Evolutionary conservation across 495 filamentous ascomycete species (phyloP), one percentile per base, ranked within the genome.

Genomic region (Aspergillus funiculosus): DNA sequence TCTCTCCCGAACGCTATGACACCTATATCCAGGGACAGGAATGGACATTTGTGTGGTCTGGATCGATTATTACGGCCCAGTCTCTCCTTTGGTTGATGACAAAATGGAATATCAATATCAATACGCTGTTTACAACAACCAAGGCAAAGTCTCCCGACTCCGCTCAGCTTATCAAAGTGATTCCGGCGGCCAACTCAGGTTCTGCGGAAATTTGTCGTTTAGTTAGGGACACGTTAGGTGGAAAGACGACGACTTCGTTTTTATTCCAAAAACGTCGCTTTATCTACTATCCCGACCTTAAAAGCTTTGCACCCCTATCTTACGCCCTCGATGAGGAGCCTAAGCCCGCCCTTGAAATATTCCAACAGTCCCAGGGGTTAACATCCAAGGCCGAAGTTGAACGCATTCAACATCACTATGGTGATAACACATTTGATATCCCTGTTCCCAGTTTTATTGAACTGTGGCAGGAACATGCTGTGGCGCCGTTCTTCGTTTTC

Each of bases 401-500:
- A 34, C 75, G 80, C 30, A 68, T 97, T 21, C 80, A 87, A 52
- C 80, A 95, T 54, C 88, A 99, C 68, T 99, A 95, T 76, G 92
- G 92, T 43, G 80, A 85, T 45, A 99, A 99, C 64, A 91, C 85
- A 14, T 99, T 97, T 61, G 92, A 99, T 56, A 97, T 99, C 41
- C 92, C 92, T 17, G 91, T 99, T 15, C 92, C 92, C 7, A 87
- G 82, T 10, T 99, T 99, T 52, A 79, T 83, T 26, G 92, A 99
- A 68, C 80, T 99, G 39, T 99, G 94, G 77, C 83, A 92, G 67
- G 94, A 99, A 64, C 92, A 99, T 68, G 91, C 92, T 17, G 92
- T 99, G 24, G 92, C 92, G 22, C 92, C 92, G 9, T 99, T 99
- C 77, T 99, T 99, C 64, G 89, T 99, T 39, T 99, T 99, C 69